Percentiles rank a stretch among this genome's conserved stretches.
These are phyloP conservation scores for Musa schizocarpa DNA, from an alignment of 176 grass and related monocot species.

Conservation along the genomic window DNA sequence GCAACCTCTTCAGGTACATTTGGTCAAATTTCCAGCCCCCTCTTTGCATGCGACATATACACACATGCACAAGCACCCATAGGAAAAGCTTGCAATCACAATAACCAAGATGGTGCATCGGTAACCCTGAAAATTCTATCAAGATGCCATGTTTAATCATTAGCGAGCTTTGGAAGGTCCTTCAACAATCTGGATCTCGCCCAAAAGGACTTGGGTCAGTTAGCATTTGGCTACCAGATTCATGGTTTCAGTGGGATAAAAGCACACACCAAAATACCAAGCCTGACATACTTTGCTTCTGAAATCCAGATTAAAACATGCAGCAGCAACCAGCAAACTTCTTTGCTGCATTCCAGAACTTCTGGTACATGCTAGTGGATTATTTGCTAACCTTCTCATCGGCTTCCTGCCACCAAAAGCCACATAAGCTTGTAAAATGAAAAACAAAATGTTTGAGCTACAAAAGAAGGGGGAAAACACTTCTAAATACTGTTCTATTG, in stretches of 20 bases:
- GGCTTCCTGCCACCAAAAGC: no score
- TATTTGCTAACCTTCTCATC: no score
- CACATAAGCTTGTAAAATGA: no score
- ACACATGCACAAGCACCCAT: no score
- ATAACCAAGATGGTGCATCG: no score
- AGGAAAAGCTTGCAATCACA: no score
- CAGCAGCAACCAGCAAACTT: no score
- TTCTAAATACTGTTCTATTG: not conserved
- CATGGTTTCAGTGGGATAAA: not conserved
- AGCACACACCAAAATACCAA: not conserved
- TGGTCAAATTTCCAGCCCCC: not conserved
- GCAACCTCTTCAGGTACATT: constrained; percentile 64
- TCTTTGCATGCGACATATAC: no score
- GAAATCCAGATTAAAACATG: not conserved
- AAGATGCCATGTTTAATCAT: not conserved
- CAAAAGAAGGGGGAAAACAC: no score
- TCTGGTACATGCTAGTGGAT: no score
- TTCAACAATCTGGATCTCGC: not conserved
- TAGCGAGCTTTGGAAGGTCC: not conserved
- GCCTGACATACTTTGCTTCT: not conserved
- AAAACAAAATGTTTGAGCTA: no score
- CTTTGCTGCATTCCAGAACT: no score
- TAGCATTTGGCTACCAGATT: not conserved
- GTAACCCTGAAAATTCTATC: not conserved
- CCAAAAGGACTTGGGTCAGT: not conserved